phyloP scores from a whole-genome alignment of 2,329 filamentous ascomycete genomes.

The Calonectria multiphialidica region DNA sequence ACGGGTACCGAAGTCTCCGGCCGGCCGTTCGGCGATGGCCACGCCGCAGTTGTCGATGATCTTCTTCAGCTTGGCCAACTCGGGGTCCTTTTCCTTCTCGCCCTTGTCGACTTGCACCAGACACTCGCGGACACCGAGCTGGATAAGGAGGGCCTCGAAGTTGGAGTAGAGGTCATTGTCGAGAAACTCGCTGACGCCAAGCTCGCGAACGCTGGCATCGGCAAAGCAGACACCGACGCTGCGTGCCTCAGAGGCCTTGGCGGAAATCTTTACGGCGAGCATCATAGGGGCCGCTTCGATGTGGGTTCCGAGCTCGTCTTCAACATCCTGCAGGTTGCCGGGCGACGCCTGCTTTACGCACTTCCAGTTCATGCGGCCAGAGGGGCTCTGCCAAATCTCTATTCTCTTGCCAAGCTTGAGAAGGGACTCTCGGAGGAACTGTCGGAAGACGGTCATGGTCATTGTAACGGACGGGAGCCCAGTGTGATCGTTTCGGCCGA shows the following conservation, averaged over 20 bases:
- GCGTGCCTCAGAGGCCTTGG: constrained; percentile 87
- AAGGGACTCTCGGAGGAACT: constrained; percentile 93
- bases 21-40: constrained; percentile 84
- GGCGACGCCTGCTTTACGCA: constrained; percentile 92
- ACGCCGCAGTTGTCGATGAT: constrained; percentile 95
- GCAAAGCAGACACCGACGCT: constrained; percentile 97
- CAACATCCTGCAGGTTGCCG: constrained; percentile 95
- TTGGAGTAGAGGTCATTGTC: constrained; percentile 99
- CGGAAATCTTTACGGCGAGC: constrained; percentile 90
- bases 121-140: constrained; percentile 95
- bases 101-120: constrained; percentile 83
- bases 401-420: constrained; percentile 92
- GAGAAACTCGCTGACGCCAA: constrained; percentile 97
- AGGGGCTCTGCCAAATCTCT: constrained; percentile 86
- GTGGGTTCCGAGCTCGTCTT: constrained; percentile 90
- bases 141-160: constrained; percentile 95
- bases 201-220: constrained; percentile 93
- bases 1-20: constrained; percentile 83
- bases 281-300: constrained; percentile 95
- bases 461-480: constrained; percentile 94
- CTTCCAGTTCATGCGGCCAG: constrained; percentile 90
- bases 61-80: constrained; percentile 86
- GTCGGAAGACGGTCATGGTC: constrained; percentile 93
- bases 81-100: constrained; percentile 89
- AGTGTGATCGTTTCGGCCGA: constrained; percentile 87